These are phyloP conservation scores for Ceratobasidium sp. DNA, from an alignment of 1,284 basidiomycete species.

Conservation along the genomic window DNA sequence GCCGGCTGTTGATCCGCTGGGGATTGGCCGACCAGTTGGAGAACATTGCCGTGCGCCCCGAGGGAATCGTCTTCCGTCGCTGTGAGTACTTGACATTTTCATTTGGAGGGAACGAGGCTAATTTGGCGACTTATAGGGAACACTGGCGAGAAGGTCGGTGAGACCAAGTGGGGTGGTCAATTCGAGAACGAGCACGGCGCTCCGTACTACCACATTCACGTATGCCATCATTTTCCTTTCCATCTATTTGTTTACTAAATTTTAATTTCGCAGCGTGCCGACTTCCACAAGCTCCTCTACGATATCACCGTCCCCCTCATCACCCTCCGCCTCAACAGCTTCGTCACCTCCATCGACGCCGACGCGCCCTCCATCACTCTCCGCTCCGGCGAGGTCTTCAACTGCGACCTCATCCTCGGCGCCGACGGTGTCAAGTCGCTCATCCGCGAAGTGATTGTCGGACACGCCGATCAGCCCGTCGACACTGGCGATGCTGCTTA, in stretches of 20 bases:
- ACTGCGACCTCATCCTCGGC: conserved; percentile 63
- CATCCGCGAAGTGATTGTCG: conserved; percentile 62
- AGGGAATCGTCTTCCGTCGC: conserved; percentile 59
- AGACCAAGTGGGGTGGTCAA: conserved; percentile 57
- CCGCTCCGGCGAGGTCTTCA: conserved; percentile 54
- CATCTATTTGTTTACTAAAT: background rate
- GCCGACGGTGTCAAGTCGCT: conserved; percentile 67
- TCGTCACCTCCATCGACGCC: conserved; percentile 60
- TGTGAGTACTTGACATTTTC: conserved; percentile 54
- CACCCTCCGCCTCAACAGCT: conserved; percentile 59
- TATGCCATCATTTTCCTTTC: conserved; percentile 26
- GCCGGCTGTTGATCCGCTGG: conserved; percentile 64
- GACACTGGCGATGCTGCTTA: conserved; percentile 67
- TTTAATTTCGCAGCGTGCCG: conserved; percentile 57
- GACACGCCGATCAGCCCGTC: conserved; percentile 52
- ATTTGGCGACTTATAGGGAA: conserved; percentile 50
- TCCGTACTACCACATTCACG: conserved; percentile 65
- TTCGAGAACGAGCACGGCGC: conserved; percentile 60
- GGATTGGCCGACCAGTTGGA: conserved; percentile 60
- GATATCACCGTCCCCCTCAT: conserved; percentile 61
- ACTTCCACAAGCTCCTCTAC: conserved; percentile 64
- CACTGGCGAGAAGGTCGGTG: conserved; percentile 60
- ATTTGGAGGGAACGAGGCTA: conserved; percentile 5
- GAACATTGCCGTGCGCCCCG: conserved; percentile 58
- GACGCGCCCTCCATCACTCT: conserved; percentile 55